Conservation (phyloP, 2,329 filamentous ascomycete genomes). For the Xylaria sp. region DNA sequence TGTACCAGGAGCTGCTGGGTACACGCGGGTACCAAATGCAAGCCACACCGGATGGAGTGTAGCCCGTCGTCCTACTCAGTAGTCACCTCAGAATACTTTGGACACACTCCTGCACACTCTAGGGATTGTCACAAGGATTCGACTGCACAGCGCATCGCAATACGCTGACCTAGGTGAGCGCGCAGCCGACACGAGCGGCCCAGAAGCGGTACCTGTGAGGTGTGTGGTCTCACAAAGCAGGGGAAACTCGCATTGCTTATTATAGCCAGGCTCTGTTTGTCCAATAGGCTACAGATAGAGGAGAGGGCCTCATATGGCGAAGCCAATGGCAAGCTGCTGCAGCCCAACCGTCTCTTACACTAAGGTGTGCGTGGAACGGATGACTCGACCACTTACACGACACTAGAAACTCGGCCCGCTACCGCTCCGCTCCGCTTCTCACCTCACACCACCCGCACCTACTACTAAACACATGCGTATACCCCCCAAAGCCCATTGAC, state of each 20-base stretch:
- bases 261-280: background rate
- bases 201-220: background rate
- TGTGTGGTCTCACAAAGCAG: conserved; percentile 23
- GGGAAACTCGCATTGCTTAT: conserved; percentile 13
- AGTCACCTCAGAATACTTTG: background rate
- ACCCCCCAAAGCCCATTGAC: background rate
- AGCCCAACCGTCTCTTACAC: background rate
- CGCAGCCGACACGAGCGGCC: conserved; percentile 6
- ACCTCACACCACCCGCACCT: background rate
- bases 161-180: conserved; percentile 24
- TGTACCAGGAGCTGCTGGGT: conserved; percentile 12
- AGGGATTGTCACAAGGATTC: conserved; percentile 13
- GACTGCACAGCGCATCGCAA: background rate
- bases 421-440: conserved; percentile 19
- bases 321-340: background rate
- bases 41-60: conserved; percentile 19
- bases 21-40: conserved; percentile 24
- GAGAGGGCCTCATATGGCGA: background rate
- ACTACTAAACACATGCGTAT: no score
- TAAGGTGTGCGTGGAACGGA: background rate
- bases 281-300: background rate
- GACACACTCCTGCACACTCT: background rate
- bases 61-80: background rate
- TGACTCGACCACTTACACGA: background rate
- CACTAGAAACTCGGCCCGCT: conserved; percentile 20